A percentile compares a stretch with the other conserved stretches of the same genome.
phyloP scores from a whole-genome alignment of 768 basidiomycete species.

The Gloeophyllum trabeum region DNA sequence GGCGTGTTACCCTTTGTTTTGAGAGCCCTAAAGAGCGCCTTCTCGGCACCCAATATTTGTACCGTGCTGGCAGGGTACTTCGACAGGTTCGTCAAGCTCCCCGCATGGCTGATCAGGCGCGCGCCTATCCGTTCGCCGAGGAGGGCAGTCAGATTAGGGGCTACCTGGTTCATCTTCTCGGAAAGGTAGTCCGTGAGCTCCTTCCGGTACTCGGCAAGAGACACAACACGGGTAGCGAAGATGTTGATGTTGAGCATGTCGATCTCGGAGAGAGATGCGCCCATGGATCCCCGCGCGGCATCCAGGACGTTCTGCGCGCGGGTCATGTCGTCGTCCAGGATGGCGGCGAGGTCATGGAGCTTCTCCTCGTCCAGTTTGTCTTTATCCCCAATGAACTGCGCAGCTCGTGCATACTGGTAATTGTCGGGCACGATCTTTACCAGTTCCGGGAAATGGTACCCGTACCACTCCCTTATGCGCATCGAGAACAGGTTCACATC shows the following conservation, averaged over 20 bases:
- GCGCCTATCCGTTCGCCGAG: slow-evolving; percentile 91
- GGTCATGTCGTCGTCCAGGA: slow-evolving; percentile 77
- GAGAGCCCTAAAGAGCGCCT: slow-evolving; percentile 91
- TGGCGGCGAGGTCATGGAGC: slow-evolving; percentile 62
- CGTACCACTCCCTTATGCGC: slow-evolving; percentile 98
- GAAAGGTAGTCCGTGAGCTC: slow-evolving; percentile 76
- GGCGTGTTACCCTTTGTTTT: slow-evolving; percentile 99
- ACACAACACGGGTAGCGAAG: slow-evolving; percentile 84
- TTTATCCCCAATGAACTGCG: slow-evolving; percentile 85
- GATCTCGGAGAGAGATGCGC: slow-evolving; percentile 79
- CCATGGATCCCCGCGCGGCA: slow-evolving; percentile 91
- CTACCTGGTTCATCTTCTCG: slow-evolving; percentile 98
- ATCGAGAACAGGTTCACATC: slow-evolving; percentile 98
- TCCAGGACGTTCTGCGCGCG: slow-evolving; percentile 91
- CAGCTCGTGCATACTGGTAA: slow-evolving; percentile 81
- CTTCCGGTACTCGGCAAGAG: slow-evolving; percentile 90
- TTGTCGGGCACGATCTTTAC: slow-evolving; percentile 90
- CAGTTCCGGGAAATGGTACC: slow-evolving; percentile 97
- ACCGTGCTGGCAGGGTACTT: slow-evolving; percentile 99
- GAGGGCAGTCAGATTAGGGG: slow-evolving; percentile 84
- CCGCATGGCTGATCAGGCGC: slow-evolving; percentile 89
- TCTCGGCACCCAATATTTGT: slow-evolving; percentile 96
- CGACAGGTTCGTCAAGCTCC: slow-evolving; percentile 90
- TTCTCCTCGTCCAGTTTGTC: slow-evolving; percentile 69
- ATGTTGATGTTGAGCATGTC: slow-evolving; percentile 94